Conservation (phyloP, 2,329 filamentous ascomycete species). For the Aspergillus sp. region DNA sequence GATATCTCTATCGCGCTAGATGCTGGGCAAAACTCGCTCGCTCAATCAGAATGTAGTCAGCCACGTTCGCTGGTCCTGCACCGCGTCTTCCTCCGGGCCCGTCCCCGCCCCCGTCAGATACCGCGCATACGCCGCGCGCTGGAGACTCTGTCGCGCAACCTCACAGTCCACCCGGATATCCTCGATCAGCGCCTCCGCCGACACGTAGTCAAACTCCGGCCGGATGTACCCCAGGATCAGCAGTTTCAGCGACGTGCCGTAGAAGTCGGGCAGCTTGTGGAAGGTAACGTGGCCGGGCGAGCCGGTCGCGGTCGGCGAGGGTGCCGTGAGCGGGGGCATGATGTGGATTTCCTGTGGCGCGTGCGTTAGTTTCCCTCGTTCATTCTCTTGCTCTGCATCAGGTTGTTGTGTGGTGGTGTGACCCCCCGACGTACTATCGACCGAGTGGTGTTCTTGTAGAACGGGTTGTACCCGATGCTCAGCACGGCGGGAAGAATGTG, state of each 20-base stretch:
- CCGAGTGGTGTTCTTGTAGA: constrained; percentile 87
- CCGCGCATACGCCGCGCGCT: constrained; percentile 58
- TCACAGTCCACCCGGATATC: constrained; percentile 89
- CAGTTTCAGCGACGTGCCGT: constrained; percentile 75
- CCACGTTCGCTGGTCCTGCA: constrained; percentile 33
- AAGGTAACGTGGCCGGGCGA: constrained; percentile 31
- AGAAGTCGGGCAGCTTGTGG: constrained; percentile 68
- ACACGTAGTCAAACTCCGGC: constrained; percentile 84
- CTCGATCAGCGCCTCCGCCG: constrained; percentile 75
- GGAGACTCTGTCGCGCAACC: constrained; percentile 73
- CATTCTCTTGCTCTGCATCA: not conserved
- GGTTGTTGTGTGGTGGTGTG: not conserved
- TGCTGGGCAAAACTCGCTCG: not conserved
- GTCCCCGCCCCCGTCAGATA: constrained; percentile 38
- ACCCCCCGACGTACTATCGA: constrained; percentile 58
- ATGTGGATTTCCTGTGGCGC: constrained; percentile 72
- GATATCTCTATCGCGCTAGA: not conserved
- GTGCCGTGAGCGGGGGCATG: constrained; percentile 65
- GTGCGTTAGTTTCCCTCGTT: not conserved
- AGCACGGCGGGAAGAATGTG: constrained; percentile 81
- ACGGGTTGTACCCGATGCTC: constrained; percentile 95
- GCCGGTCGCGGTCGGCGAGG: constrained; percentile 31
- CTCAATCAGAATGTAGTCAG: constrained; percentile 29
- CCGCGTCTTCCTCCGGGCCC: constrained; percentile 22
- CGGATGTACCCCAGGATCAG: constrained; percentile 84